phyloP scores from a whole-genome alignment of 139 green algal genomes.

The Pleodorina starrii region DNA sequence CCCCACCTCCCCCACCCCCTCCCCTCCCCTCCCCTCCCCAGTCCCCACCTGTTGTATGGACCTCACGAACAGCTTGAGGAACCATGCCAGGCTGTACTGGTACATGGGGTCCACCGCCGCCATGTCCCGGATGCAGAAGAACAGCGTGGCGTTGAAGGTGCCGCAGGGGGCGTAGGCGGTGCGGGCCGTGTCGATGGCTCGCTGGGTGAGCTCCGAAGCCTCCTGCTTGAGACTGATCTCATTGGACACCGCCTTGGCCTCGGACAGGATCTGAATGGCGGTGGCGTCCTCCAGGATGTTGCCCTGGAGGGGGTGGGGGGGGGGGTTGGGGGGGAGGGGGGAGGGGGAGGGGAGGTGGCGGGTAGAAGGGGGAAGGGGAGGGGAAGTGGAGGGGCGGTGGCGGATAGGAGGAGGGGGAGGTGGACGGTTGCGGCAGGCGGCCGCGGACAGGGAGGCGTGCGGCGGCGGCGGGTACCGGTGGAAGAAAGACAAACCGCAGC shows the following conservation, averaged over 20 bases:
- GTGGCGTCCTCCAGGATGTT: constrained; percentile 85
- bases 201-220: constrained; percentile 73
- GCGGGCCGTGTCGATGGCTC: constrained; percentile 66
- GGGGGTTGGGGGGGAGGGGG: too few species aligned
- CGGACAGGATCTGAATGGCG: constrained; percentile 72
- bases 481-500: too few species aligned
- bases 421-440: too few species aligned
- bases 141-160: constrained; percentile 74
- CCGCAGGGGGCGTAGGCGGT: constrained; percentile 70
- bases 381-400: too few species aligned
- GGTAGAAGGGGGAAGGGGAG: too few species aligned
- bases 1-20: too few species aligned
- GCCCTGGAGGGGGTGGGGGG: constrained; percentile 59
- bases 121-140: constrained; percentile 82
- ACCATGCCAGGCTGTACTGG: constrained; percentile 71
- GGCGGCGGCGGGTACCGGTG: too few species aligned
- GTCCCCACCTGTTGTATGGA: constrained; percentile 40
- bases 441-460: too few species aligned
- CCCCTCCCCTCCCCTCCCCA: too few species aligned
- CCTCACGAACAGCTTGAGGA: constrained; percentile 52
- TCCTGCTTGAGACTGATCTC: constrained; percentile 84
- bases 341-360: too few species aligned
- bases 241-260: constrained; percentile 65
- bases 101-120: constrained; percentile 76
- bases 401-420: too few species aligned